These are phyloP conservation scores for Lophium mytilinum DNA, from an alignment of 495 filamentous ascomycete genomes.

Conservation along the genomic window DNA sequence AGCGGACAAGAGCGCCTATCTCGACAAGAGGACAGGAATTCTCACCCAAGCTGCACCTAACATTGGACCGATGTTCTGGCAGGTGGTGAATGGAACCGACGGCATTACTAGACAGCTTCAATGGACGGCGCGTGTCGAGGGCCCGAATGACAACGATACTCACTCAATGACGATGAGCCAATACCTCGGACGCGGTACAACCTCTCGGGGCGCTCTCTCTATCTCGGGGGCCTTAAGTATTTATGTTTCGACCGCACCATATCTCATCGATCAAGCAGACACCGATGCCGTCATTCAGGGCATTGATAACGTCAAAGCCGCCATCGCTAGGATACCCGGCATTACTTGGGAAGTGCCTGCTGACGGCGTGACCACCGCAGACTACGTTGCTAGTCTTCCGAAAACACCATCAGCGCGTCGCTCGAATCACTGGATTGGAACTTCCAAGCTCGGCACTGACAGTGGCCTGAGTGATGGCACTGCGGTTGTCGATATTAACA, in stretches of 20 bases:
- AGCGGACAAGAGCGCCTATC: slow-evolving; percentile 41
- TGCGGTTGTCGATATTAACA: slow-evolving; percentile 62
- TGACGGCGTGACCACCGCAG: slow-evolving; percentile 41
- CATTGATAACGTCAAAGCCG: slow-evolving; percentile 51
- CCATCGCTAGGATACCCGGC: slow-evolving; percentile 43
- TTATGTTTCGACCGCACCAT: slow-evolving; percentile 46
- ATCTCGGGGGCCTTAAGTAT: slow-evolving; percentile 51
- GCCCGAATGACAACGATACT: no score
- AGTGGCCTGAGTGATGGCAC: slow-evolving; percentile 56
- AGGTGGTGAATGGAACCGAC: slow-evolving; percentile 51
- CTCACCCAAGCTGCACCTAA: slow-evolving; percentile 63
- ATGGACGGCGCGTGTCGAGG: slow-evolving; percentile 57
- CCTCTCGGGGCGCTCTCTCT: slow-evolving; percentile 53
- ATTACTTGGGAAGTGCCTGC: slow-evolving; percentile 50
- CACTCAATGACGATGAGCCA: slow-evolving; percentile 56
- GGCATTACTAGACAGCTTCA: slow-evolving; percentile 59
- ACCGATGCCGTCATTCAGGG: slow-evolving; percentile 41
- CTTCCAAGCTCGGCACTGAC: slow-evolving; percentile 56
- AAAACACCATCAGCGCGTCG: slow-evolving; percentile 41
- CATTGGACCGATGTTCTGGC: slow-evolving; percentile 55
- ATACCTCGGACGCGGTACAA: slow-evolving; percentile 56
- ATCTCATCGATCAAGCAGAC: slow-evolving; percentile 47
- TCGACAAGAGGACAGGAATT: slow-evolving; percentile 49
- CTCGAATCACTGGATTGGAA: slow-evolving; percentile 65
- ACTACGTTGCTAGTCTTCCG: slow-evolving; percentile 44